Conservation (phyloP, 192 early-diverging fungal species). For the Nowakowskiella sp. region DNA sequence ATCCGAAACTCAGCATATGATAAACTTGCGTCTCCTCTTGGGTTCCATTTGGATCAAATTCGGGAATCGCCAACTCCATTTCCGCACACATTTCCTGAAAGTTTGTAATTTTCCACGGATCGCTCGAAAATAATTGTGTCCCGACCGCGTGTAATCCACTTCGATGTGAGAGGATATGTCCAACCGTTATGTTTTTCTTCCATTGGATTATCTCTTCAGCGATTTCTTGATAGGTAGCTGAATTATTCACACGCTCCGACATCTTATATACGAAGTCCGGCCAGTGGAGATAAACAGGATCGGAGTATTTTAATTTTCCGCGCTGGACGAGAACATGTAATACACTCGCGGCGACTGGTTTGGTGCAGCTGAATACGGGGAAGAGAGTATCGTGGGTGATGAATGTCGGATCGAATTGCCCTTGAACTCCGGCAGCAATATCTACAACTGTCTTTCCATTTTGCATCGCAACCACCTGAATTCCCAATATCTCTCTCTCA, state of each 20-base stretch:
- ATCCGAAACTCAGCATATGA: conserved; percentile 19
- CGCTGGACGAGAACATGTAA: conserved; percentile 9
- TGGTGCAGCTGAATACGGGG: conserved; percentile 17
- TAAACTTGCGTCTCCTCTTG: conserved; percentile 5
- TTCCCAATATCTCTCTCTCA: conserved; percentile 1
- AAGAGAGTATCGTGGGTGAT: conserved; percentile 7
- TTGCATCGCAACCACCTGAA: conserved; percentile 12
- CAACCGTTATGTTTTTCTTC: conserved; percentile 16
- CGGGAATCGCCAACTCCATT: conserved; percentile 19
- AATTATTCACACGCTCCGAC: no score
- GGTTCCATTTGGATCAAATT: conserved; percentile 1
- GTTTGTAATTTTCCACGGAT: conserved; percentile 14
- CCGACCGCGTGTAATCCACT: conserved; percentile 18
- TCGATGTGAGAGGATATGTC: conserved; percentile 11
- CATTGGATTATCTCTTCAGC: no score
- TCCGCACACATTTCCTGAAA: conserved; percentile 13
- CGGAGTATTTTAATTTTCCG: conserved; percentile 5
- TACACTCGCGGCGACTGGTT: conserved; percentile 12
- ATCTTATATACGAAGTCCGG: conserved; percentile 9
- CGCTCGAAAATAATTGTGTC: not conserved
- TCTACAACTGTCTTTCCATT: conserved; percentile 8
- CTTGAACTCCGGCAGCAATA: conserved; percentile 11
- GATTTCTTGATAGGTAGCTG: not conserved
- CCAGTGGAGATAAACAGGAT: conserved; percentile 14
- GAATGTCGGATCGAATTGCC: conserved; percentile 14